phyloP scores from a whole-genome alignment of 2,329 filamentous ascomycete species.

The Bretziella fagacearum region DNA sequence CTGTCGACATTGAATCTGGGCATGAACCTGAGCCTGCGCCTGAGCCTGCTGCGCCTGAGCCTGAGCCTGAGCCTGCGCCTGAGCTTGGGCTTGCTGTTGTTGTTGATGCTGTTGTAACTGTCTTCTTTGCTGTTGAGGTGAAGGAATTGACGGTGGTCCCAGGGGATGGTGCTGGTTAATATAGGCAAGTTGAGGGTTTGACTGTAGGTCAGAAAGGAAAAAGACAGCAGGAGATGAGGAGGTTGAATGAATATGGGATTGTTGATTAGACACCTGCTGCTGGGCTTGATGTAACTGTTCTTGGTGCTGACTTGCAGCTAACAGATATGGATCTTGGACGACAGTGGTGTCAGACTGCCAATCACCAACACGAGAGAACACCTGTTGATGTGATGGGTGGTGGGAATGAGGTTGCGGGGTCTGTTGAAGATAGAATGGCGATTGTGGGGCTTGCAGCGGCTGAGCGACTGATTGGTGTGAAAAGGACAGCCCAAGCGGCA shows the following conservation, averaged over 20 bases:
- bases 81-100: slow-evolving; percentile 2
- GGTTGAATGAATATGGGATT: slow-evolving; percentile 5
- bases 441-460: background rate
- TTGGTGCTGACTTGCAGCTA: slow-evolving; percentile 7
- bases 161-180: slow-evolving; percentile 2
- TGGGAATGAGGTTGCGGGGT: slow-evolving; percentile 4
- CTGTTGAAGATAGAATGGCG: slow-evolving; percentile 5
- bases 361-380: slow-evolving; percentile 1
- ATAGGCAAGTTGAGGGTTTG: slow-evolving; percentile 4
- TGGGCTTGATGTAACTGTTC: slow-evolving; percentile 7
- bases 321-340: slow-evolving; percentile 8
- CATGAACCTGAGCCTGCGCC: background rate
- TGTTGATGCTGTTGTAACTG: slow-evolving; percentile 1
- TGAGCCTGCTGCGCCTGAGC: slow-evolving; percentile 1
- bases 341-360: slow-evolving; percentile 12
- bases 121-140: slow-evolving; percentile 5
- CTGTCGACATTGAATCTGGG: background rate
- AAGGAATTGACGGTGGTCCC: background rate
- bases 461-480: slow-evolving; percentile 2
- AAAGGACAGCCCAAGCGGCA: slow-evolving; percentile 5
- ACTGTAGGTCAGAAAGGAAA: background rate
- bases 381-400: slow-evolving; percentile 4
- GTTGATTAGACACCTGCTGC: background rate
- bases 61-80: background rate
- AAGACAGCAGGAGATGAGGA: background rate